Conservation (phyloP, 2,329 filamentous ascomycete genomes). For the Penicillium sp. region DNA sequence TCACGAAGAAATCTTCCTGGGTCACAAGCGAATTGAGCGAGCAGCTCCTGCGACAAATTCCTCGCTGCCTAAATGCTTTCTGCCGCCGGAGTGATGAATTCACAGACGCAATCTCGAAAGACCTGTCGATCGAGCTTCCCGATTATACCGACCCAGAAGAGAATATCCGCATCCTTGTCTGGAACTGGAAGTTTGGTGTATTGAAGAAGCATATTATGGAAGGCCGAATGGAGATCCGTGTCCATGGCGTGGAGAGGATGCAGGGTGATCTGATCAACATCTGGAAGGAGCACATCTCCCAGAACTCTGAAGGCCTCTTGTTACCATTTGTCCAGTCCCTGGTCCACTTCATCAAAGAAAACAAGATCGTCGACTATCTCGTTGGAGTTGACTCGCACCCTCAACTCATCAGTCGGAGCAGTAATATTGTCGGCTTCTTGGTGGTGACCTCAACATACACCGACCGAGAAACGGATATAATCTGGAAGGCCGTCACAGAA, state of each 20-base stretch:
- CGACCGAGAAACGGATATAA: conserved; percentile 71
- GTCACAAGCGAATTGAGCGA: conserved; percentile 47
- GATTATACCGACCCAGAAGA: conserved; percentile 32
- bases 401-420: conserved; percentile 79
- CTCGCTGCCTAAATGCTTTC: conserved; percentile 35
- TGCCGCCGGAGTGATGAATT: conserved; percentile 36
- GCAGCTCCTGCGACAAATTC: conserved; percentile 39
- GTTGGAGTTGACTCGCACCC: conserved; percentile 90
- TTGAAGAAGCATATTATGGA: conserved; percentile 76
- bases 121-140: conserved; percentile 41
- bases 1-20: conserved; percentile 49
- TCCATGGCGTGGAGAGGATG: conserved; percentile 76
- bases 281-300: conserved; percentile 63
- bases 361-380: conserved; percentile 81
- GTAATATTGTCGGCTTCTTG: conserved; percentile 85
- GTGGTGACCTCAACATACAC: conserved; percentile 77
- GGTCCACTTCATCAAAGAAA: conserved; percentile 69
- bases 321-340: conserved; percentile 68
- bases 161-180: conserved; percentile 41
- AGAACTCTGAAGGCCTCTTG: conserved; percentile 44
- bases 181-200: conserved; percentile 70
- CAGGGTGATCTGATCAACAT: conserved; percentile 69
- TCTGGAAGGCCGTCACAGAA: conserved; percentile 82
- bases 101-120: conserved; percentile 37
- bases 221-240: conserved; percentile 87